These are phyloP conservation scores for Tuber aestivum DNA, from an alignment of 495 filamentous ascomycete genomes.

Conservation along the genomic window DNA sequence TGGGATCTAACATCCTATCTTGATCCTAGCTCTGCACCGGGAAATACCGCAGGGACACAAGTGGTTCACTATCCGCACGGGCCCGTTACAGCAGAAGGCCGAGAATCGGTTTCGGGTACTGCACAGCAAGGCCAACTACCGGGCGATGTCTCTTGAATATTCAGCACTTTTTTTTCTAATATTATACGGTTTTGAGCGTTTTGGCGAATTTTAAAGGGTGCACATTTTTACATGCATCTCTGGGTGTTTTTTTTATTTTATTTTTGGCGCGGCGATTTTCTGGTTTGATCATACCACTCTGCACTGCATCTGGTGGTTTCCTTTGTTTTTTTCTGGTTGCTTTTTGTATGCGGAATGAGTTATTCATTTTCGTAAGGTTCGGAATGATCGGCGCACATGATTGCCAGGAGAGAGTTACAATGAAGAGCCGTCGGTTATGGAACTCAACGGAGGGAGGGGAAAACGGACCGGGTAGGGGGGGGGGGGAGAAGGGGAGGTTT, in stretches of 20 bases:
- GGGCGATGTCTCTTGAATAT: conserved; percentile 30
- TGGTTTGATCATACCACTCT: conserved; percentile 30
- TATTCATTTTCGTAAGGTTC: neutral
- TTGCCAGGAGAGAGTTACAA: neutral
- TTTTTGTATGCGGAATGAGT: conserved; percentile 4
- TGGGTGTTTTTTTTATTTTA: conserved; percentile 22
- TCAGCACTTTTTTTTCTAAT: conserved; percentile 24
- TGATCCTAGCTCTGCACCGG: conserved; percentile 22
- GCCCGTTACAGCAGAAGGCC: conserved; percentile 29
- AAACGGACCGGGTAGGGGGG: conserved; percentile 4
- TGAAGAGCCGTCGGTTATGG: neutral
- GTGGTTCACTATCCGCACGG: conserved; percentile 34
- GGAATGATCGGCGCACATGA: neutral
- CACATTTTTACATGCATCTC: conserved; percentile 12
- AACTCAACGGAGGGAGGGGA: conserved; percentile 7
- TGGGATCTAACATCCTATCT: conserved; percentile 36
- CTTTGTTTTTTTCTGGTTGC: conserved; percentile 22
- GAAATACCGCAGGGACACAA: conserved; percentile 33
- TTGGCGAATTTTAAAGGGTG: conserved; percentile 40
- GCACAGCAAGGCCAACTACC: conserved; percentile 20
- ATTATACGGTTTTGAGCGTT: conserved; percentile 34
- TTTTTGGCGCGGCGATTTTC: conserved; percentile 33
- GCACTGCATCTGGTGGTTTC: conserved; percentile 16
- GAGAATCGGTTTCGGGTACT: conserved; percentile 28
- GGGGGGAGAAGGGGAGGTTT: conserved; percentile 12